A percentile compares a stretch with the other conserved stretches of the same genome.
Evolutionary conservation across 1,284 basidiomycete species (phyloP).

Genomic region (Bjerkandera adusta): DNA sequence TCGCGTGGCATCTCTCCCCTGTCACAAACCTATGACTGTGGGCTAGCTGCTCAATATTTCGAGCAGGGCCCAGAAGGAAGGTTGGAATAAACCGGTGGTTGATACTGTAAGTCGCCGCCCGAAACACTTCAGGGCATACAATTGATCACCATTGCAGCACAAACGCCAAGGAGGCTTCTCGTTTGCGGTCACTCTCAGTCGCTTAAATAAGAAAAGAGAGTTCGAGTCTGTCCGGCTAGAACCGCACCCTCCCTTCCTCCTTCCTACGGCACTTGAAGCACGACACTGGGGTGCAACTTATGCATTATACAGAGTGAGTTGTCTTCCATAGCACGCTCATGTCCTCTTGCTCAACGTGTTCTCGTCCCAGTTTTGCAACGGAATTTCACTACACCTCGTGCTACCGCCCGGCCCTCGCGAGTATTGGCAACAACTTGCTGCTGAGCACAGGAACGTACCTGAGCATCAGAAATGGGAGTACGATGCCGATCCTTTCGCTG

Average conservation of each 20-base stretch:
- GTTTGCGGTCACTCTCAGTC: slow-evolving; percentile 63
- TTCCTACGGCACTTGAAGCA: slow-evolving; percentile 68
- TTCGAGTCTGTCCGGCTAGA: slow-evolving; percentile 70
- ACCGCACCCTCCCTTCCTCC: slow-evolving; percentile 65
- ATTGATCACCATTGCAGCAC: slow-evolving; percentile 18
- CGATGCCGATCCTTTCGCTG: slow-evolving; percentile 80
- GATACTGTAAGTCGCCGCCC: slow-evolving; percentile 73
- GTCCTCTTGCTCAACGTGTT: neutral
- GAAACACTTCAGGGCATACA: neutral
- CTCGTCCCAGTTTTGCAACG: slow-evolving; percentile 74
- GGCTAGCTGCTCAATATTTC: neutral
- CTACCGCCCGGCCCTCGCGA: slow-evolving; percentile 82
- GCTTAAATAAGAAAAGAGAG: slow-evolving; percentile 68
- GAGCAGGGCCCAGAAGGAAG: slow-evolving; percentile 77
- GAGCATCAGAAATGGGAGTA: slow-evolving; percentile 85
- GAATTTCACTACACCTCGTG: slow-evolving; percentile 72
- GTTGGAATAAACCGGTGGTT: slow-evolving; percentile 79
- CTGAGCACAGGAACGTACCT: slow-evolving; percentile 65
- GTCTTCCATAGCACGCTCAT: neutral
- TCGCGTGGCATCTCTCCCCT: slow-evolving; percentile 3
- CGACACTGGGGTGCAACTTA: slow-evolving; percentile 89
- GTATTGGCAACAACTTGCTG: slow-evolving; percentile 79
- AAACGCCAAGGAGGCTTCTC: slow-evolving; percentile 51
- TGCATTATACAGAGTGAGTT: slow-evolving; percentile 80
- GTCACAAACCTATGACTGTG: neutral